Evolutionary conservation across 1,284 basidiomycete genomes (phyloP).

Genomic region (Lentinus polychrous): DNA sequence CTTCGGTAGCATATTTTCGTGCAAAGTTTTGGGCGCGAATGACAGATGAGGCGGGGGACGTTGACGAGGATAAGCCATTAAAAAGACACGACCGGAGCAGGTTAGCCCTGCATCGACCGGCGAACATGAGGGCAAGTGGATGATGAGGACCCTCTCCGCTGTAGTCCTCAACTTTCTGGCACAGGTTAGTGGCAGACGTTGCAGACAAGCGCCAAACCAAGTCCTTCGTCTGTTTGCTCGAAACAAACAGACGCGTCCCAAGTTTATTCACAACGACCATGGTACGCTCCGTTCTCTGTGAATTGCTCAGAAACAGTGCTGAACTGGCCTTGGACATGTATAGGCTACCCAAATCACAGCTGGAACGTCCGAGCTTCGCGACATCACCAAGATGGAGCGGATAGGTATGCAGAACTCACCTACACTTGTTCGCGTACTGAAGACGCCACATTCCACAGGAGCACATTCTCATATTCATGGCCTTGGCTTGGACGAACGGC

Average conservation of each 20-base stretch:
- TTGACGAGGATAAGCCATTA: slow-evolving; percentile 14
- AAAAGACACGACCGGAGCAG: slow-evolving; percentile 23
- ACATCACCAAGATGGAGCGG: slow-evolving; percentile 94
- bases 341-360: slow-evolving; percentile 67
- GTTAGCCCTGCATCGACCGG: slow-evolving; percentile 24
- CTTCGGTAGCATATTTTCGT: slow-evolving; percentile 29
- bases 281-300: slow-evolving; percentile 17
- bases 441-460: slow-evolving; percentile 38
- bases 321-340: not conserved
- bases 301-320: not conserved
- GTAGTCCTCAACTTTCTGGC: not conserved
- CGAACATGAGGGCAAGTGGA: slow-evolving; percentile 17
- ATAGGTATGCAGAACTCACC: slow-evolving; percentile 53
- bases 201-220: slow-evolving; percentile 1
- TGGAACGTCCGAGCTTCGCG: slow-evolving; percentile 71
- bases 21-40: slow-evolving; percentile 10
- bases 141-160: not conserved
- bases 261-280: slow-evolving; percentile 20
- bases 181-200: slow-evolving; percentile 5
- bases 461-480: slow-evolving; percentile 98
- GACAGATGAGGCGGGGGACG: slow-evolving; percentile 13
- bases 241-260: slow-evolving; percentile 27
- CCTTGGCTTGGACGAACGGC: slow-evolving; percentile 85
- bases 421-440: slow-evolving; percentile 4
- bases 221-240: slow-evolving; percentile 20